Base-by-base conservation (phyloP, 2,329 filamentous ascomycete species). In the Amylocarpus encephaloides region DNA sequence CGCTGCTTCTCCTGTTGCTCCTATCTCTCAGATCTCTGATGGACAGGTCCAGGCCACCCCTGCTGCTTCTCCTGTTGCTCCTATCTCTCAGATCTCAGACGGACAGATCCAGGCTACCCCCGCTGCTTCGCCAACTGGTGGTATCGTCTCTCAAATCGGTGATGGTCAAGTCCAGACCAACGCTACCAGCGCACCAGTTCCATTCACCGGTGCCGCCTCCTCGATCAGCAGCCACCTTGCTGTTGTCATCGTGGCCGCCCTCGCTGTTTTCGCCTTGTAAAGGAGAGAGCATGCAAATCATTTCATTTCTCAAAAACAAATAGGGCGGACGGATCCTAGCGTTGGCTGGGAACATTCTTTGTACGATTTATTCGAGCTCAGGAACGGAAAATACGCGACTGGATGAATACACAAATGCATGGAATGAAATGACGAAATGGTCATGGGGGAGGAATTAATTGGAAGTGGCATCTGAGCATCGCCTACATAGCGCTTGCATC, bases 51-150 rank as follows among this genome's bases (percentile, higher is more conserved):
- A 82, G 52, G 72, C 66, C 16, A 70, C 71, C 54, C 19, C 34
- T n/a, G 19, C 46, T 61, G 40, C 32, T 19, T 47, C 43, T 13
- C 50, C 53, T 7, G 40, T 35, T 19, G 49, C 43, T 13, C 50
- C 53, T 7, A 43, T 66, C 39, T 47, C 55, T 19, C 59, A 66
- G 43, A 63, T 67, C 43, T 48, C 52, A 35, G 66, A 62, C 16
- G 69, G 71, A 18, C 72, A 82, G 59, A 66, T 78, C 45, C 75
- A 82, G 52, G 72, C 65, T 18, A 70, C 71, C 54, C 73, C 71
- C 2, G 73, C 71, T 2, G 73, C 70, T 0, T 45, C 34, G 6
- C 44, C 16, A 39, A 40, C 19, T 32, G 35, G 44, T 30, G 33
- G 44, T n/a, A 43, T 43, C 15, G 53, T 65, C n/a, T 56, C 51